Evolutionary conservation across 1,284 basidiomycete genomes (phyloP), one percentile per base, ranked within the genome.

Genomic region (Ganoderma resinaceum): DNA sequence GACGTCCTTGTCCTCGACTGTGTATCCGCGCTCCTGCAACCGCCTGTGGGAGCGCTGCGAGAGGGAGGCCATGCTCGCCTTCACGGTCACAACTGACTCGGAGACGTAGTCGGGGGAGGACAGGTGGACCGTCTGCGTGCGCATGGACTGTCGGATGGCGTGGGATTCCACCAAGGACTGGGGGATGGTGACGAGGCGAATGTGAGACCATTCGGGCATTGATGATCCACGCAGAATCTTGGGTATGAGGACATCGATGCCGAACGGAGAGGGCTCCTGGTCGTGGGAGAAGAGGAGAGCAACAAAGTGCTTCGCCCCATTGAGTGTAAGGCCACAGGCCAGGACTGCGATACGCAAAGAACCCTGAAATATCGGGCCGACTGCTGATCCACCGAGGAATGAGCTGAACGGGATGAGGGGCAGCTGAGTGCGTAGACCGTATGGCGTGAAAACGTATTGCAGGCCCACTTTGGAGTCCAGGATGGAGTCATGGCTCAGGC

Each of bases 241-340:
- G 52, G 52, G 52, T 31, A 55, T 55, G 52, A 55, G 52, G 52
- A 55, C 52, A 20, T 55, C 26, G 52, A 55, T 55, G 52, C 31
- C 52, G 29, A 55, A 55, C 18, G 52, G 52, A 14, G 52, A 55
- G 52, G 52, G 16, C 31, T 55, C 52, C 31, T 55, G 52, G 31
- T 55, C 52, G 29, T 55, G 29, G 14, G 52, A 55, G 52, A 55
- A 23, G 29, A 55, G 52, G 33, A 55, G 52, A 6, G 52, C 11
- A 12, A 55, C 29, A 14, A 55, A 55, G 52, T 55, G 52, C 6
- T 9, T 31, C 14, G 26, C 52, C 16, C 52, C 52, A 18, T 55
- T 18, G 31, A 55, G 29, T 6, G 52, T 55, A 14, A 33, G 29
- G 18, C 52, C 52, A 55, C 52, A 55, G 23, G 52, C 29, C 31